Conservation (phyloP, 2,329 filamentous ascomycete species). For the Verticillium dahliae region DNA sequence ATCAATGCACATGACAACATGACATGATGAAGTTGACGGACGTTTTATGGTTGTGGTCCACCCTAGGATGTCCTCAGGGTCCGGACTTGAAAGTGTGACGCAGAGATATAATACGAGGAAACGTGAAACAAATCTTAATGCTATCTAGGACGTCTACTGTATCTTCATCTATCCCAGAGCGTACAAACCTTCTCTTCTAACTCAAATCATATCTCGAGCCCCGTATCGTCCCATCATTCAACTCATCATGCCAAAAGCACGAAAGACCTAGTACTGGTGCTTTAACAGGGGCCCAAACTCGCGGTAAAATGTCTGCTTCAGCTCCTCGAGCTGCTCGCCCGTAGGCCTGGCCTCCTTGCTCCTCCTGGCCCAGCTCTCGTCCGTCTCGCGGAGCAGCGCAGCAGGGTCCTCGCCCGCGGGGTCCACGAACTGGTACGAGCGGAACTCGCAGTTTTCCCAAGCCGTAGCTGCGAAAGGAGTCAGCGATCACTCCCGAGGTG, state of each 20-base stretch:
- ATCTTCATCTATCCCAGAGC: no score
- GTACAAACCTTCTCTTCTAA: no score
- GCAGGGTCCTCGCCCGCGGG: constrained; percentile 39
- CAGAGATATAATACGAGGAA: not conserved
- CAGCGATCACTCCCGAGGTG: not conserved
- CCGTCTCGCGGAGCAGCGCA: constrained; percentile 41
- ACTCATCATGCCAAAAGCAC: not conserved
- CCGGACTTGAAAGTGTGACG: no score
- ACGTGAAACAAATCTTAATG: not conserved
- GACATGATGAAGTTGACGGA: not conserved
- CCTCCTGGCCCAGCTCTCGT: constrained; percentile 38
- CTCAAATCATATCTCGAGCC: not conserved
- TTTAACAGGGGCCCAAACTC: constrained; percentile 22
- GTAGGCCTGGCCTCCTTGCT: constrained; percentile 31
- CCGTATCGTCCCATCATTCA: not conserved
- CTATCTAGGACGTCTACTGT: not conserved
- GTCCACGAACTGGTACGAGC: constrained; percentile 59
- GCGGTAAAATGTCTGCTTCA: constrained; percentile 30
- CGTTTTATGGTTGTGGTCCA: not conserved
- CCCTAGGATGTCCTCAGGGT: no score
- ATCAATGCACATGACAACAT: not conserved
- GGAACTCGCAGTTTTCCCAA: constrained; percentile 68
- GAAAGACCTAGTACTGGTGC: constrained; percentile 25
- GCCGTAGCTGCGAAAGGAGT: constrained; percentile 50
- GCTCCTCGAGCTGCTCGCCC: constrained; percentile 38